Evolutionary conservation across 208 protist genomes (phyloP).

Genomic region (Acanthamoeba royreba): DNA sequence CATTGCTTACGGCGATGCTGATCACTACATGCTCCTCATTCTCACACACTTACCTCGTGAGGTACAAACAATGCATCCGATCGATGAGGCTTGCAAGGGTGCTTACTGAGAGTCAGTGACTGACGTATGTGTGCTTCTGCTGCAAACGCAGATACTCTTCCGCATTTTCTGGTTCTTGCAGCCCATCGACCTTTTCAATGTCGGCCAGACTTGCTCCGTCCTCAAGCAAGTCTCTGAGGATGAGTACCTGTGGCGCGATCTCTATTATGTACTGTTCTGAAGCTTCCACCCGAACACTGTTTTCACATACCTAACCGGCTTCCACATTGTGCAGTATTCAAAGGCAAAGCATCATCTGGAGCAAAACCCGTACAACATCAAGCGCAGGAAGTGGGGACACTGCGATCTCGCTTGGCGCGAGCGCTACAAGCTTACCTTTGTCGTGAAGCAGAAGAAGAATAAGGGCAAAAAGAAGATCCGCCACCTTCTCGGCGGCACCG

Average conservation of each 20-base stretch:
- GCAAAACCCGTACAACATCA: neutral
- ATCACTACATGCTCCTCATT: neutral
- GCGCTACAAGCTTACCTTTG: neutral
- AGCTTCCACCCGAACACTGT: no score
- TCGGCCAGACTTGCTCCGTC: neutral
- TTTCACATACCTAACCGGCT: no score
- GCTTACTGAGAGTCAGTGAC: no score
- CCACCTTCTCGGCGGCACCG: neutral
- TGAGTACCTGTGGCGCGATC: neutral
- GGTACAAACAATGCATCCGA: no score
- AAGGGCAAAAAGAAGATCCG: slow-evolving; percentile 10
- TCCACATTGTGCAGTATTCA: neutral
- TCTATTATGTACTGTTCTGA: neutral
- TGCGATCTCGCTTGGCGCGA: neutral
- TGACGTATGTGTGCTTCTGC: no score
- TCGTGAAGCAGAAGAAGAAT: neutral
- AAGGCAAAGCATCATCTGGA: neutral
- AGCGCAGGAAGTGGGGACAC: neutral
- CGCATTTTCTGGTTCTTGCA: neutral
- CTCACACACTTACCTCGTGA: neutral
- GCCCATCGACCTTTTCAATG: neutral
- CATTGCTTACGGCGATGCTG: neutral
- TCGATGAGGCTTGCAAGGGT: no score
- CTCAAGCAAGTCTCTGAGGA: neutral
- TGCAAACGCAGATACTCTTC: neutral